A percentile compares a stretch with the other conserved stretches of the same genome.
Conservation (phyloP, 2,329 filamentous ascomycete species). For the Ophiognomonia clavigignenti-juglandacearum region DNA sequence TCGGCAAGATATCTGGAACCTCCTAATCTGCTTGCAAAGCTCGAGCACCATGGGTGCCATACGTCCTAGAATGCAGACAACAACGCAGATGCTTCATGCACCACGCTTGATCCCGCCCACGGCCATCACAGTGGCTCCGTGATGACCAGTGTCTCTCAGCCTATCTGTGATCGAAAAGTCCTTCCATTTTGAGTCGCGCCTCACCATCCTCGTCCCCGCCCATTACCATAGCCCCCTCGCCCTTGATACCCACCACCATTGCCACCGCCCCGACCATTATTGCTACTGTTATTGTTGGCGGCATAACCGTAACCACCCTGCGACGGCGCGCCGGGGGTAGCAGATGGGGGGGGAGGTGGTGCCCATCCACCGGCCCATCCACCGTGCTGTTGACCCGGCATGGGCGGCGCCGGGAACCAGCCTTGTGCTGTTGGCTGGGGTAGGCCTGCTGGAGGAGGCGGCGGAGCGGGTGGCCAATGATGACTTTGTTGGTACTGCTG, state of each 20-base stretch:
- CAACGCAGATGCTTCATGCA: too few species aligned
- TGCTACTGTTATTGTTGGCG: too few species aligned
- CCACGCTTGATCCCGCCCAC: too few species aligned
- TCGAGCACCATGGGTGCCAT: too few species aligned
- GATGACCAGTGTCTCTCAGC: too few species aligned
- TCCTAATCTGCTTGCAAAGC: too few species aligned
- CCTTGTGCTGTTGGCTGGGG: conserved; percentile 16
- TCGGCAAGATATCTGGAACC: too few species aligned
- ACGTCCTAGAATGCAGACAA: too few species aligned
- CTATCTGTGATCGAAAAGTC: too few species aligned
- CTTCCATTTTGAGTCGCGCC: neutral
- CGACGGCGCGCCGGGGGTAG: neutral
- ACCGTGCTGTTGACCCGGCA: conserved; percentile 13
- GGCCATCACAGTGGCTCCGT: too few species aligned
- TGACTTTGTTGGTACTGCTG: conserved; percentile 35
- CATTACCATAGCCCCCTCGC: conserved; percentile 20
- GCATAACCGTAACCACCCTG: conserved; percentile 13
- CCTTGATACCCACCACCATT: conserved; percentile 26
- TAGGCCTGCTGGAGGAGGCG: conserved; percentile 22
- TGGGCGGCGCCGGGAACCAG: conserved; percentile 20
- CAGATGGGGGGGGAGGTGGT: too few species aligned
- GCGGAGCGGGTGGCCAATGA: conserved; percentile 37
- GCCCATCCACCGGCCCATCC: conserved; percentile 20
- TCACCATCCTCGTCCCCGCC: conserved; percentile 19
- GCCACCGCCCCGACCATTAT: conserved; percentile 22